These are phyloP conservation scores for Apophysomyces sp. DNA, from an alignment of 371 early-diverging fungal species.

Conservation along the genomic window DNA sequence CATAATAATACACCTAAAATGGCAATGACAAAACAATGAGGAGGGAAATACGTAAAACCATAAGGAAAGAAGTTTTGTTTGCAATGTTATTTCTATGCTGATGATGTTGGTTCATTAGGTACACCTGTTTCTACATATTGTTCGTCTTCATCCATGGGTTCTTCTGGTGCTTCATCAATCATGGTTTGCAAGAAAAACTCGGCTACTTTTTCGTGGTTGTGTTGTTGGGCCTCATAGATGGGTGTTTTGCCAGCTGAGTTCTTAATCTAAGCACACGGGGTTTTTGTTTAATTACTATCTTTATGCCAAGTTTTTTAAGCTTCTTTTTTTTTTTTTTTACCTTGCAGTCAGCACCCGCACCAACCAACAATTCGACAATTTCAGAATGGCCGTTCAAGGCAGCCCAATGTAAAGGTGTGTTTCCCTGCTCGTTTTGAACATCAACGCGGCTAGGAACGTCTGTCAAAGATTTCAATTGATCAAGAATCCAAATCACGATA, in stretches of 20 bases:
- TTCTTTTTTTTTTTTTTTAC: slow-evolving; percentile 31
- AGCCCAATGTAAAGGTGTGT: slow-evolving; percentile 88
- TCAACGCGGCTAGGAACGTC: slow-evolving; percentile 42
- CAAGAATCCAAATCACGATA: slow-evolving; percentile 54
- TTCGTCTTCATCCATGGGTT: slow-evolving; percentile 48
- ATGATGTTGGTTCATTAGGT: background rate
- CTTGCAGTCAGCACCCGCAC: slow-evolving; percentile 61
- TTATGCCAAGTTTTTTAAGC: background rate
- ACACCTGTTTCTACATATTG: slow-evolving; percentile 46
- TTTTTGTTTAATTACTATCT: background rate
- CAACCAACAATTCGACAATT: slow-evolving; percentile 61
- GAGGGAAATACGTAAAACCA: background rate
- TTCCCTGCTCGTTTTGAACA: slow-evolving; percentile 68
- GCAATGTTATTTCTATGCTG: too few relatives aligned
- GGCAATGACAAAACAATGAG: slow-evolving; percentile 3
- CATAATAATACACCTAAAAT: slow-evolving; percentile 4
- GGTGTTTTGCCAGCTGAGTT: slow-evolving; percentile 60
- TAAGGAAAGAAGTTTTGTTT: background rate
- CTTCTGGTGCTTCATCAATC: slow-evolving; percentile 54
- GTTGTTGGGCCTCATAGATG: slow-evolving; percentile 67
- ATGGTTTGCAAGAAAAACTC: slow-evolving; percentile 63
- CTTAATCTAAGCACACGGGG: slow-evolving; percentile 47
- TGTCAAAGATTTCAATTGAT: slow-evolving; percentile 30
- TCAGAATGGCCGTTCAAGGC: slow-evolving; percentile 79
- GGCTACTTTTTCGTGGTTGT: slow-evolving; percentile 62